Conservation (phyloP, 371 early-diverging fungal species). For the Apophysomyces elegans region DNA sequence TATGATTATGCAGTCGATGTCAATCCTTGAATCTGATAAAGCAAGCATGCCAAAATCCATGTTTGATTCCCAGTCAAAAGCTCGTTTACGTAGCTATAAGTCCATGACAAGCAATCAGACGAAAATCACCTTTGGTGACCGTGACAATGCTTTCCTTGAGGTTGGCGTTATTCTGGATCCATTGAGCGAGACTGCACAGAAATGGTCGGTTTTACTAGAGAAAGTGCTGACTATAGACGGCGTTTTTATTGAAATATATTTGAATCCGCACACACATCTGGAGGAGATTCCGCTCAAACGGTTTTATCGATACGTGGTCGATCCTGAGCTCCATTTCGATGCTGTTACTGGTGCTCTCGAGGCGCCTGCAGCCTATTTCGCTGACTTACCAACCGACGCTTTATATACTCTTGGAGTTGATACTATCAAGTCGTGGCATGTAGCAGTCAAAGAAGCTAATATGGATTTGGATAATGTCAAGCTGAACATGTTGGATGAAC, state of each 20-base stretch:
- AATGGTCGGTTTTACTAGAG: slow-evolving; percentile 70
- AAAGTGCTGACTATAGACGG: slow-evolving; percentile 62
- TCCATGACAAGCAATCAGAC: slow-evolving; percentile 17
- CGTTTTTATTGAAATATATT: slow-evolving; percentile 63
- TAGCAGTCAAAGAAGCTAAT: slow-evolving; percentile 76
- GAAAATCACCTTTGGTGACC: slow-evolving; percentile 40
- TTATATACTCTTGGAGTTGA: slow-evolving; percentile 89
- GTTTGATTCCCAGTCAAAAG: slow-evolving; percentile 17
- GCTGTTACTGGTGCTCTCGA: slow-evolving; percentile 30
- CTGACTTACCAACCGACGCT: slow-evolving; percentile 73
- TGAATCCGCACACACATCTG: slow-evolving; percentile 58
- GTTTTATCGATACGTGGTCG: slow-evolving; percentile 90
- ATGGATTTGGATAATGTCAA: slow-evolving; percentile 93
- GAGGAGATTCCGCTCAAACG: slow-evolving; percentile 76
- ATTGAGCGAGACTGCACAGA: slow-evolving; percentile 75
- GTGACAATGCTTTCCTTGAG: slow-evolving; percentile 51
- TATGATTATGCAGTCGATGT: slow-evolving; percentile 24
- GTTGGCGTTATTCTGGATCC: slow-evolving; percentile 80
- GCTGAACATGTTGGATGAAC: slow-evolving; percentile 51
- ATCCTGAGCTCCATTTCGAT: slow-evolving; percentile 66
- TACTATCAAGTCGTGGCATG: slow-evolving; percentile 86
- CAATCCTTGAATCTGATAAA: slow-evolving; percentile 38
- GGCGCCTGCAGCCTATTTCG: slow-evolving; percentile 69
- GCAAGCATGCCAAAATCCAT: slow-evolving; percentile 17
- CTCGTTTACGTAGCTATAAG: slow-evolving; percentile 23